phyloP scores from a whole-genome alignment of 495 filamentous ascomycete species.

The Aspergillus affinis region DNA sequence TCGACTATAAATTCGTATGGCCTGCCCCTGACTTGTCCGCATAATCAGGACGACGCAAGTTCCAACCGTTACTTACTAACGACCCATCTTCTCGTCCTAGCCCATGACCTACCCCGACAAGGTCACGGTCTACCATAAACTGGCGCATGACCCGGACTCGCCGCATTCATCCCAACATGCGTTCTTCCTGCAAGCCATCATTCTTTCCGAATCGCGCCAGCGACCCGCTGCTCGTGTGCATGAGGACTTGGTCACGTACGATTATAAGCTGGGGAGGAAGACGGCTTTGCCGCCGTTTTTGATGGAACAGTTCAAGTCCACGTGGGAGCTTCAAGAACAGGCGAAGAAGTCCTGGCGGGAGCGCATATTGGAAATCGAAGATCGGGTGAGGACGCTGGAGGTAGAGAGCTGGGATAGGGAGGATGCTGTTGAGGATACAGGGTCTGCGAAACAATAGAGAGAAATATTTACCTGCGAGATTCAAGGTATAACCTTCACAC shows the following conservation, averaged over 20 bases:
- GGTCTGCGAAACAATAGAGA: conserved; percentile 41
- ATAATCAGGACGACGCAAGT: not conserved
- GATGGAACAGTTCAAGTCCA: conserved; percentile 60
- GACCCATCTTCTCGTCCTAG: conserved; percentile 40
- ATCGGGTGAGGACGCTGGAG: conserved; percentile 61
- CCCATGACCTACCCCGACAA: conserved; percentile 87
- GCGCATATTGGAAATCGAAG: conserved; percentile 55
- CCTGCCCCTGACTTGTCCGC: not conserved
- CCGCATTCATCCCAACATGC: conserved; percentile 40
- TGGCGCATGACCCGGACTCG: conserved; percentile 53
- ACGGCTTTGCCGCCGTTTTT: conserved; percentile 65
- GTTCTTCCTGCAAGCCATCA: conserved; percentile 58
- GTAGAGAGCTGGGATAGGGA: conserved; percentile 70
- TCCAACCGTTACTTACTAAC: conserved; percentile 7
- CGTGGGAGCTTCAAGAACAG: conserved; percentile 66
- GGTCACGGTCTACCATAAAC: conserved; percentile 85
- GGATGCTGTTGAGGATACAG: conserved; percentile 71
- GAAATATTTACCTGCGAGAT: no score
- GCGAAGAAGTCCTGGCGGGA: conserved; percentile 46
- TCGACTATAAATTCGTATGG: conserved; percentile 90
- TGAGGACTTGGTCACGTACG: conserved; percentile 84
- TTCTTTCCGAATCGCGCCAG: conserved; percentile 78
- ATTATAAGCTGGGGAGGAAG: conserved; percentile 63
- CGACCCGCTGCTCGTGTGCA: conserved; percentile 74
- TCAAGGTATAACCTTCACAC: no score